Percentiles rank a stretch among this genome's conserved stretches.
These are phyloP conservation scores for Saccharomyces hybrid DNA, from an alignment of 1,139 yeast species.

Conservation along the genomic window DNA sequence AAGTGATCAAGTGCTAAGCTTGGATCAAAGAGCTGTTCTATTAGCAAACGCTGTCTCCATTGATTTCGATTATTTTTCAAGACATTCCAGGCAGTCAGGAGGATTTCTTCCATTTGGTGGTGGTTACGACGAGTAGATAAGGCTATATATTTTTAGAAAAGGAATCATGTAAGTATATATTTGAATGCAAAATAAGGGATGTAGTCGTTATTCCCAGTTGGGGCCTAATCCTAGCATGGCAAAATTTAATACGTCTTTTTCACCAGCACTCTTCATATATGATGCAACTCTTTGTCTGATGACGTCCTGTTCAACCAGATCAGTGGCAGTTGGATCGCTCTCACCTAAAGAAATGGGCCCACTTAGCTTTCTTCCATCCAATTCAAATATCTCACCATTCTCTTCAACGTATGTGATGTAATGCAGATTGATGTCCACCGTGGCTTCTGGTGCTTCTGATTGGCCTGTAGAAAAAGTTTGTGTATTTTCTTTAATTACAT, in stretches of 20 bases:
- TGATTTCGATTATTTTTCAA: constrained; percentile 90
- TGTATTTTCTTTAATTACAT: constrained; percentile 17
- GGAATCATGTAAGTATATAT: not conserved
- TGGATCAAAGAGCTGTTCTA: constrained; percentile 80
- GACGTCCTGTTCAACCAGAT: constrained; percentile 48
- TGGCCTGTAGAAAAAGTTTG: constrained; percentile 46
- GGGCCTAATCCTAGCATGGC: constrained; percentile 66
- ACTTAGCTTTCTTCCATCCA: constrained; percentile 77
- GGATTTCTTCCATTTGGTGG: constrained; percentile 37
- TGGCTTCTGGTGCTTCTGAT: constrained; percentile 72
- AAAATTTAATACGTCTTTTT: constrained; percentile 51
- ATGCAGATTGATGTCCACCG: constrained; percentile 60
- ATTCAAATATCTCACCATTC: constrained; percentile 61
- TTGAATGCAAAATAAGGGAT: not conserved
- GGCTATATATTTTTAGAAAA: too few species aligned
- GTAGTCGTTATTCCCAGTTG: constrained; percentile 33
- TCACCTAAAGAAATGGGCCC: constrained; percentile 69
- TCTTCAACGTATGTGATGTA: constrained; percentile 65
- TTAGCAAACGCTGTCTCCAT: constrained; percentile 84
- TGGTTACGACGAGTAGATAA: constrained; percentile 25
- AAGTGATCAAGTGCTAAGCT: constrained; percentile 37
- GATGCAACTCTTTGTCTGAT: constrained; percentile 52
- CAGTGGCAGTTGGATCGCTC: constrained; percentile 28
- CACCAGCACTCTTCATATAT: constrained; percentile 59
- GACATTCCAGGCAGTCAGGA: constrained; percentile 61